Evolutionary conservation across 768 basidiomycete genomes (phyloP).

Genomic region (Russula olivacea): DNA sequence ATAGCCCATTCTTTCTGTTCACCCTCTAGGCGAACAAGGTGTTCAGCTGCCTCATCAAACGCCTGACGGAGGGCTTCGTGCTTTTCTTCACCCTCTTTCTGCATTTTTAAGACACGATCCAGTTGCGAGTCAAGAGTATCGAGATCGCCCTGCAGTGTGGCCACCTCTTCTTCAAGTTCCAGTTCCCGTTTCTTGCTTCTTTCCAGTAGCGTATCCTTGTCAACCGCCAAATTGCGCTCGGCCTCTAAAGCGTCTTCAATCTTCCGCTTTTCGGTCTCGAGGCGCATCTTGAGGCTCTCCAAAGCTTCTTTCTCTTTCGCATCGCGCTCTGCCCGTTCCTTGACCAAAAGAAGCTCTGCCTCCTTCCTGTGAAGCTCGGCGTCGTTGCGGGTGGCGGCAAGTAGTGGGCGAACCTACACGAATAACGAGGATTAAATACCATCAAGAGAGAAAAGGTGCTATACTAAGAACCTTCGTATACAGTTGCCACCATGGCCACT

Average conservation of each 20-base stretch:
- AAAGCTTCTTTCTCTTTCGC: constrained; percentile 73
- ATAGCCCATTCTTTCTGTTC: constrained; percentile 63
- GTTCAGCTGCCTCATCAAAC: constrained; percentile 82
- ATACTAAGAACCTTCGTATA: constrained; percentile 68
- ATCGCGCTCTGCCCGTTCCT: constrained; percentile 84
- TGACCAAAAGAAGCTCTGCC: constrained; percentile 69
- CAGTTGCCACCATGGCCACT: constrained; percentile 99
- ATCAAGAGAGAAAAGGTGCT: neutral
- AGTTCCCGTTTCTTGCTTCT: constrained; percentile 80
- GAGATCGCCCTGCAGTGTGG: constrained; percentile 72
- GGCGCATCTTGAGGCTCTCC: constrained; percentile 71
- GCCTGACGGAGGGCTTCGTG: constrained; percentile 62
- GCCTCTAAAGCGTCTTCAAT: constrained; percentile 77
- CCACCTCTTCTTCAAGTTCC: constrained; percentile 81
- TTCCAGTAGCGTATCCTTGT: constrained; percentile 79
- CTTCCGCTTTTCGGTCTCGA: constrained; percentile 79
- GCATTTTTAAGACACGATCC: constrained; percentile 67
- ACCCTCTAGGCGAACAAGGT: constrained; percentile 73
- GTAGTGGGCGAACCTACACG: constrained; percentile 74
- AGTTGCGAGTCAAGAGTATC: constrained; percentile 83
- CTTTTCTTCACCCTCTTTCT: constrained; percentile 77
- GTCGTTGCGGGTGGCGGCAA: constrained; percentile 89
- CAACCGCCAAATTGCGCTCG: constrained; percentile 70
- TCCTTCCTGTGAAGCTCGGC: constrained; percentile 88
- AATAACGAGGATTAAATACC: neutral